Evolutionary conservation across 139 green algal genomes (phyloP), one percentile per base, ranked within the genome.

Genomic region (Chlamydomonas urium): DNA sequence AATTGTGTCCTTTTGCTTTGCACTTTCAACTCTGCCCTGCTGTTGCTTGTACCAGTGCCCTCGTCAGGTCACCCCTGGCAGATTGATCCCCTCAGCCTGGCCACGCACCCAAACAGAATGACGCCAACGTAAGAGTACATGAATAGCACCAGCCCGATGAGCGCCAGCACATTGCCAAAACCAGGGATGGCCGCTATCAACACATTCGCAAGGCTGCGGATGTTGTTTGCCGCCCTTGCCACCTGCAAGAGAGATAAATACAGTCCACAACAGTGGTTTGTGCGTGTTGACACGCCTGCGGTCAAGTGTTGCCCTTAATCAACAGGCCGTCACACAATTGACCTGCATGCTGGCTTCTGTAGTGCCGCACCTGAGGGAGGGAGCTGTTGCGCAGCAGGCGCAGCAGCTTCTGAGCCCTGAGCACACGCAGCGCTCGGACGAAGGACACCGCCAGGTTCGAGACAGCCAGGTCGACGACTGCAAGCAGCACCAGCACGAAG

Each of bases 71-170:
- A n/a, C n/a, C n/a, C n/a, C n/a, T n/a, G n/a, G n/a, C n/a, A n/a
- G n/a, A n/a, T n/a, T n/a, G n/a, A n/a, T n/a, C n/a, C n/a, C n/a
- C n/a, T n/a, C n/a, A n/a, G n/a, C n/a, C n/a, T n/a, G n/a, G n/a
- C n/a, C n/a, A n/a, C n/a, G n/a, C n/a, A n/a, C n/a, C 53, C 53
- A 63, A 63, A 63, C n/a, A 63, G 26, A 21, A 34, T 34, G 17
- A 63, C 60, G 23, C 87, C 88, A n/a, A 91, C 66, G 71, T 94
- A 93, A 38, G 83, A 76, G 38, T 93, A 96, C 37, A 93, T 88
- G 75, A 92, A 95, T 75, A 93, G 89, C 57, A 92, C 66, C 10
- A 93, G 78, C 2, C 83, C 63, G n/a, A 71, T 71, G 38, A 71
- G 63, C 8, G 63, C 63, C 63, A 57, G 57, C 5, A 71, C 63